phyloP scores from a whole-genome alignment of 2,329 filamentous ascomycete species.

The Alternaria postmessia region DNA sequence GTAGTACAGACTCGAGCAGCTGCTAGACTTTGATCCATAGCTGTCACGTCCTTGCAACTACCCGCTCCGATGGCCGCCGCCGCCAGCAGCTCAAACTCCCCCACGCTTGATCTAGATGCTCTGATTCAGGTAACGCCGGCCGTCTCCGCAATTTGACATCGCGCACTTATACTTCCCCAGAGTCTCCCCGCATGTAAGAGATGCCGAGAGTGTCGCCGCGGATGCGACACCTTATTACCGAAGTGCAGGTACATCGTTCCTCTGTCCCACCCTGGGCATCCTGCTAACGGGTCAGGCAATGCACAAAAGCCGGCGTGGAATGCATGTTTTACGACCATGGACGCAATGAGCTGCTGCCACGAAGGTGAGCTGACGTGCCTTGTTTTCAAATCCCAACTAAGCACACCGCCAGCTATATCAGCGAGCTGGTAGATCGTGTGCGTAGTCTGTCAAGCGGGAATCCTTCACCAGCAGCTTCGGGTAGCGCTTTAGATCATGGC shows the following conservation, averaged over 20 bases:
- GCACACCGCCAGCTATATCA: slow-evolving; percentile 43
- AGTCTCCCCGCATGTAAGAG: slow-evolving; percentile 47
- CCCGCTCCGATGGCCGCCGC: slow-evolving; percentile 26
- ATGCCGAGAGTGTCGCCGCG: slow-evolving; percentile 47
- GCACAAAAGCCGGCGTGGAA: slow-evolving; percentile 46
- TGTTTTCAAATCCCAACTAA: slow-evolving; percentile 17
- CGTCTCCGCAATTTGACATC: slow-evolving; percentile 4
- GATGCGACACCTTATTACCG: slow-evolving; percentile 48
- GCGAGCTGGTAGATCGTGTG: slow-evolving; percentile 47
- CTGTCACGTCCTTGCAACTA: not conserved
- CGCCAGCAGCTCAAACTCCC: slow-evolving; percentile 10
- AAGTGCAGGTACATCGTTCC: slow-evolving; percentile 39
- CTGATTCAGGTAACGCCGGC: slow-evolving; percentile 31
- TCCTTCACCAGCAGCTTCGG: slow-evolving; percentile 31
- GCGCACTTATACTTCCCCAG: slow-evolving; percentile 24
- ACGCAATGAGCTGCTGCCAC: slow-evolving; percentile 39
- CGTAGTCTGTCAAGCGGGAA: slow-evolving; percentile 32
- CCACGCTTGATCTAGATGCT: slow-evolving; percentile 31
- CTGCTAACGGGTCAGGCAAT: slow-evolving; percentile 39
- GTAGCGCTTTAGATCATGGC: slow-evolving; percentile 21
- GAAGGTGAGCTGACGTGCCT: slow-evolving; percentile 30
- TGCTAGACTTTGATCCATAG: slow-evolving; percentile 2
- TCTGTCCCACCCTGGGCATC: slow-evolving; percentile 1
- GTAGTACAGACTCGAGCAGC: not conserved
- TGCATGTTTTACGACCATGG: slow-evolving; percentile 49